Base-by-base conservation (phyloP, 345 rosid species). In the Eucalyptus viminalis region DNA sequence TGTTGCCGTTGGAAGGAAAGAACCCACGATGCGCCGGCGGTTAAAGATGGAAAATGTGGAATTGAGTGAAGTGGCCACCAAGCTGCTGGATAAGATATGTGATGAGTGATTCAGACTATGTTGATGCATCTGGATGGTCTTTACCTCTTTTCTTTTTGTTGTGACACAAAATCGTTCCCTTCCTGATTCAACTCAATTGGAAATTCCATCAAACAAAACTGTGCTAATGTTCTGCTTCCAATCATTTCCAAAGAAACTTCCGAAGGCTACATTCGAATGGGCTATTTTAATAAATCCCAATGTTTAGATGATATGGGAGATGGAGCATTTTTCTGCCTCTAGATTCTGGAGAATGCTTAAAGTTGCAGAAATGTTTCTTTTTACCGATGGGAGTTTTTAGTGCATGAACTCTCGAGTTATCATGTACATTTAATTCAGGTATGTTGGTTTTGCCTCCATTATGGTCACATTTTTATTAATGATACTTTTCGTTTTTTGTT, bases 1-100 rank as follows among this genome's bases (percentile, higher is more conserved):
- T 86, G 97, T 97, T 44, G 98, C 95, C 86, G 97, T 96, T 27
- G 96, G 97, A 90, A 95, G 94, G 94, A 96, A 92, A 81, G 95
- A 93, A 89, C 95, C 94, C 47, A 80, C 88, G 17, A 92, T 98
- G 96, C 94, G 86, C 27, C 93, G 93, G 22, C 92, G 96, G 25
- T 60, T 97, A 92, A 97, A 96, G 96, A 97, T 96, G 98, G 98
- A 97, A 88, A 95, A 95, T 56, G 94, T 96, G 62, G 96, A 94
- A 88, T 91, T 96, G 89, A 91, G 90, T 29, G 95, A 95, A 65
- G 92, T 92, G 3, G 94, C 94, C 87, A 91, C 93, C 92, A 96
- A 94, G 90, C 94, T 98, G 91, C 96, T 96, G 45, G 95, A 96
- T 37, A 89, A 58, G 31, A 93, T 98, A 62, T 91, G 93, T n/a